Evolutionary conservation across 2,329 filamentous ascomycete species (phyloP).

Genomic region (Lachnellula occidentalis): DNA sequence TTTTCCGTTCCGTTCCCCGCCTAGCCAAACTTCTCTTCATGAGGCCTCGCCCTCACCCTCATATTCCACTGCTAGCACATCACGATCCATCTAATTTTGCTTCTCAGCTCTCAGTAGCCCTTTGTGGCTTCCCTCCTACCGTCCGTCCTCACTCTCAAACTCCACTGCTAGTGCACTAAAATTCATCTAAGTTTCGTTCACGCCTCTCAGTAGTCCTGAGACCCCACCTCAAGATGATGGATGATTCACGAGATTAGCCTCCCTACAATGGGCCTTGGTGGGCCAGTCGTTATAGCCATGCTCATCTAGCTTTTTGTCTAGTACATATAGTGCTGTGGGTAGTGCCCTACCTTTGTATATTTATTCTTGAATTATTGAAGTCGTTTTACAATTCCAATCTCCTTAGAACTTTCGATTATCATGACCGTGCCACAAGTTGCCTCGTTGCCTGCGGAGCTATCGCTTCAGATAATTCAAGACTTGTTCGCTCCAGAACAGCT

Average conservation of each 20-base stretch:
- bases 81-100: too few species aligned
- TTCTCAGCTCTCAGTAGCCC: too few species aligned
- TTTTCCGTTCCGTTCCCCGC: not conserved
- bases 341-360: not conserved
- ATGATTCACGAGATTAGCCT: not conserved
- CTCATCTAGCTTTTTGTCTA: not conserved
- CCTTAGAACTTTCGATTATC: not conserved
- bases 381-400: not conserved
- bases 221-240: too few species aligned
- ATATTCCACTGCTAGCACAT: too few species aligned
- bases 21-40: too few species aligned
- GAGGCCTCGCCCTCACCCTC: too few species aligned
- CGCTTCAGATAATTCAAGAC: not conserved
- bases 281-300: not conserved
- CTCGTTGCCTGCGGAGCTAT: constrained; percentile 1
- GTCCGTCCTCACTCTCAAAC: too few species aligned
- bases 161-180: too few species aligned
- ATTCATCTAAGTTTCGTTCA: too few species aligned
- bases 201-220: too few species aligned
- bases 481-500: not conserved
- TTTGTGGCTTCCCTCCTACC: too few species aligned
- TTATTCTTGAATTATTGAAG: not conserved
- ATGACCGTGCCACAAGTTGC: too few species aligned
- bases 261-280: not conserved
- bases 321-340: not conserved